Evolutionary conservation across 148 eudicot species (phyloP), one percentile per base, ranked within the genome.

Genomic region (Limonium bicolor): DNA sequence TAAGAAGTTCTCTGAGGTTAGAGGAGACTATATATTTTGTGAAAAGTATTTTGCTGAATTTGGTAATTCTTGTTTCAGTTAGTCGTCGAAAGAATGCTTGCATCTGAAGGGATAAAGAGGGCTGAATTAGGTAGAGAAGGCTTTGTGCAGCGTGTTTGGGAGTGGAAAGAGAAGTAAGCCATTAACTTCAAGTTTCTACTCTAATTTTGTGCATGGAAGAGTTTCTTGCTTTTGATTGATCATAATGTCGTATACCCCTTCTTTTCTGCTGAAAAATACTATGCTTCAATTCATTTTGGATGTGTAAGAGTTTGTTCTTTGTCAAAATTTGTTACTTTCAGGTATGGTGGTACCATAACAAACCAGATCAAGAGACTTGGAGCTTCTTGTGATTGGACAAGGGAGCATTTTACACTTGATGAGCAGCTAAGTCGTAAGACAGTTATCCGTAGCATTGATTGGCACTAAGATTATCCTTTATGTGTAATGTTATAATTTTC

Each of bases 401-500:
- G 87, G 68, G 99, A 90, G 55, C 85, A 58, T 66, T 90, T 90
- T 61, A 90, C 99, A 58, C 88, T 90, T 60, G 99, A 90, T 71
- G 80, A 80, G 60, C 87, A 73, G 72, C 99, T 90, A 71, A 90
- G 99, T 63, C 82, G 99, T 90, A 90, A 80, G 99, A 64, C 68
- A 59, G 63, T 52, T 74, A 53, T 72, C 55, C 55, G 51, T 60
- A 14, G 18, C 28, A 41, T 45, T 24, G n/a, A n/a, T n/a, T n/a
- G n/a, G n/a, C n/a, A n/a, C n/a, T n/a, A n/a, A n/a, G n/a, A n/a
- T n/a, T n/a, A n/a, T n/a, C n/a, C n/a, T n/a, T n/a, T n/a, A n/a
- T n/a, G n/a, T n/a, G n/a, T n/a, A n/a, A n/a, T n/a, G n/a, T n/a
- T n/a, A n/a, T n/a, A n/a, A n/a, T n/a, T n/a, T n/a, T n/a, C n/a